phyloP scores from a whole-genome alignment of 345 rosid genomes.

The Brassica incana region DNA sequence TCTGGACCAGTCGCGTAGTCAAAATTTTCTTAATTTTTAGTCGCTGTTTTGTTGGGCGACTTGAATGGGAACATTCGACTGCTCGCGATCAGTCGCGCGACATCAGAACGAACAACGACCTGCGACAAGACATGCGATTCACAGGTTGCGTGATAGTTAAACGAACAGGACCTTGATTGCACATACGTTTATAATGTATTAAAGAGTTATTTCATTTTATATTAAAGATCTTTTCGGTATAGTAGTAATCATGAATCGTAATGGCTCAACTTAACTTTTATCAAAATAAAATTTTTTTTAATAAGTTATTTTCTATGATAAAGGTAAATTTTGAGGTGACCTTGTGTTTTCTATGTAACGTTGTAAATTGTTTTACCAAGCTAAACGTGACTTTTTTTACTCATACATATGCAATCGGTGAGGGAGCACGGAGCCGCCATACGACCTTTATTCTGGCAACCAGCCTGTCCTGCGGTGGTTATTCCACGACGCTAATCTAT shows the following conservation, averaged over 20 bases:
- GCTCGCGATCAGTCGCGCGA: too few species aligned
- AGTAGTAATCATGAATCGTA: neutral
- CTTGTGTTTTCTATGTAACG: neutral
- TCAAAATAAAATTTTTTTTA: neutral
- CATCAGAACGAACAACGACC: too few species aligned
- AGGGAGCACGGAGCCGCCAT: neutral
- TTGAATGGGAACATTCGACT: too few species aligned
- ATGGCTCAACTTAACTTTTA: neutral
- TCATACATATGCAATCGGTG: neutral
- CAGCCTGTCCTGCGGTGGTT: neutral
- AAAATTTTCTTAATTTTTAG: too few species aligned
- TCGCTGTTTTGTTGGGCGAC: too few species aligned
- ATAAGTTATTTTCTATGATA: neutral
- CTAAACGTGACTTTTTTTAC: neutral
- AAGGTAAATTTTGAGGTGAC: neutral
- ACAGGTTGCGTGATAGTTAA: too few species aligned
- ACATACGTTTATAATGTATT: too few species aligned
- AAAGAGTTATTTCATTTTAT: neutral
- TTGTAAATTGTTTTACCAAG: neutral
- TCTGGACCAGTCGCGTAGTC: too few species aligned
- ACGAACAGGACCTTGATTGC: too few species aligned
- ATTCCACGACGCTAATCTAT: neutral
- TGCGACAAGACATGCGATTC: too few species aligned
- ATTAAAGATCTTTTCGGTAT: neutral
- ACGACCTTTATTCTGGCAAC: neutral